Base-by-base conservation (phyloP, 768 basidiomycete species). In the Cyathus striatus region DNA sequence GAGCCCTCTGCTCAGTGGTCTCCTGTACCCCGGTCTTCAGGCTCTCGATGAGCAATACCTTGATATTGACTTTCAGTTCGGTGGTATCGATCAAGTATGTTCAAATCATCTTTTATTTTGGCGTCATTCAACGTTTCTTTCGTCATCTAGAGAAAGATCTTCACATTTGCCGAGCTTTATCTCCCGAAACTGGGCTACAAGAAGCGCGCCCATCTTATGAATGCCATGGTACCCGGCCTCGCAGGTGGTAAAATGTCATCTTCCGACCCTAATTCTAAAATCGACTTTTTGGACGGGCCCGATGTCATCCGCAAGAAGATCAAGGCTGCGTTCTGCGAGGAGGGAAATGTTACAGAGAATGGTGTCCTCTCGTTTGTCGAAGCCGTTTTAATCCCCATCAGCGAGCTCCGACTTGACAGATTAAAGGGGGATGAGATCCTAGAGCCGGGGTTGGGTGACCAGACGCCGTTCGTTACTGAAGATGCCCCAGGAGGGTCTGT, bases 11-110 rank as follows among this genome's bases (percentile, higher is more conserved):
- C 70, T 99, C 42, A 92, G 90, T 49, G 93, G 93, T 1, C 63
- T 98, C 48, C 76, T 99, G 43, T 98, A 99, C 75, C 96, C 96
- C 1, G 93, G 94, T 27, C 64, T 99, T 32, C 96, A 99, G 54
- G 94, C 96, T 7, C 79, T 99, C 21, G 96, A 99, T 53, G 96
- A 99, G 63, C 83, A 98, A 66, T 97, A 98, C 74, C 78, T 99
- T 16, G 90, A 75, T 14, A 86, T 89, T 22, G 92, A 98, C 61
- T 95, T 99, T 68, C 96, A 98, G 63, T 99, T 99, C 51, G 96
- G 95, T 13, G 96, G 96, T 41, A 83, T 91, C 6, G 96, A 99
- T 59, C 95, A 98, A 78, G 94, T 94, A 42, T 41, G 76, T 57
- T 1, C 23, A 20, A 43, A n/a, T n/a, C n/a, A n/a, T n/a, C 14